phyloP scores from a whole-genome alignment of 352 stramenopile species.

The Phytophthora niederhauseri region DNA sequence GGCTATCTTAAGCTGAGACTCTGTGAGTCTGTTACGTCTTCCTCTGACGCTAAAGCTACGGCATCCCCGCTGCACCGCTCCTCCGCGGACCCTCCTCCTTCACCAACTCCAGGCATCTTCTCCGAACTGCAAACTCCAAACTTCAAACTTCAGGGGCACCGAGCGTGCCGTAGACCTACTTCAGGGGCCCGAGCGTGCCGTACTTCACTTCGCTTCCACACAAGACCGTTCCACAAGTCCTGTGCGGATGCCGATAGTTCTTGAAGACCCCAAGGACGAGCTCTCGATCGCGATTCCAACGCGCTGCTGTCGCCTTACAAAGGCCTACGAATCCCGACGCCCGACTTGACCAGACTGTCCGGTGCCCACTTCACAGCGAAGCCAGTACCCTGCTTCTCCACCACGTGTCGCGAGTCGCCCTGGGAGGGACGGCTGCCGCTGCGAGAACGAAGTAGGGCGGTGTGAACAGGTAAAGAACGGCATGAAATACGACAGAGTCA shows the following conservation, averaged over 20 bases:
- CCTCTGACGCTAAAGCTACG: too few relatives aligned
- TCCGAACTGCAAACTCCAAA: too few relatives aligned
- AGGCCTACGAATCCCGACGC: background rate
- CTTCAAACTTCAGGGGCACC: background rate
- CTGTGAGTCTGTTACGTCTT: too few relatives aligned
- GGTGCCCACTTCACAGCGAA: background rate
- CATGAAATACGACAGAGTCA: background rate
- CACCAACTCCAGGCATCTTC: background rate
- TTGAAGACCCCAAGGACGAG: background rate
- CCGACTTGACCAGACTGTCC: background rate
- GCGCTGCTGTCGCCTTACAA: background rate
- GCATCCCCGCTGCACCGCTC: too few relatives aligned
- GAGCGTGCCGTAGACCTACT: background rate
- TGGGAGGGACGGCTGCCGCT: background rate
- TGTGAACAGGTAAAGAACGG: background rate
- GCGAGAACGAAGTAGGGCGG: background rate
- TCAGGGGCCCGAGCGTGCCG: background rate
- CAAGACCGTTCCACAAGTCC: background rate
- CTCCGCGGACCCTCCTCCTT: background rate
- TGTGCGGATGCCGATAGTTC: background rate
- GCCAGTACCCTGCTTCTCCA: constrained; percentile 2
- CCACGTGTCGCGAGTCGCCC: background rate
- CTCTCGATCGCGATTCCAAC: background rate
- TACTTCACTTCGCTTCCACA: background rate
- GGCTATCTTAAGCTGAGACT: too few relatives aligned